Conservation (phyloP, 768 basidiomycete species). For the Russula griseocarnosa region DNA sequence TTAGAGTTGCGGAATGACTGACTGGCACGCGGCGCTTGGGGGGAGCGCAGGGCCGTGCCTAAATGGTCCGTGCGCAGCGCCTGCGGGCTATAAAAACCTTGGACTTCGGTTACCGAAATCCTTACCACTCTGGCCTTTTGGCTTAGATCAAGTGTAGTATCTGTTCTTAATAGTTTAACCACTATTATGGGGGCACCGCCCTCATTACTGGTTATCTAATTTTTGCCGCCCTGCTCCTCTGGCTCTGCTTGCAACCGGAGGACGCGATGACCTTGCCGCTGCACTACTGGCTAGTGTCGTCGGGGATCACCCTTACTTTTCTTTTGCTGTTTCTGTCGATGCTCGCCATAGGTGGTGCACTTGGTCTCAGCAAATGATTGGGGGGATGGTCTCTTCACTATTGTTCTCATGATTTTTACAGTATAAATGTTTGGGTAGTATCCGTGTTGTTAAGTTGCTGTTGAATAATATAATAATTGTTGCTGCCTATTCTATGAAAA, state of each 20-base stretch:
- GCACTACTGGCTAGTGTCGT: slow-evolving; percentile 29
- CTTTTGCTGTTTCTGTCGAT: slow-evolving; percentile 22
- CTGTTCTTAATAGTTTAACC: slow-evolving; percentile 85
- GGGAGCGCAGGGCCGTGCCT: background rate
- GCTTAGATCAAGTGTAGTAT: slow-evolving; percentile 98
- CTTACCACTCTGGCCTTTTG: slow-evolving; percentile 91
- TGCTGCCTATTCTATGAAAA: no score
- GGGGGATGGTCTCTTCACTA: background rate
- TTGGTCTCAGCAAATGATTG: slow-evolving; percentile 20
- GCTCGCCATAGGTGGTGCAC: background rate
- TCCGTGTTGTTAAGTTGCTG: no score
- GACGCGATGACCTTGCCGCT: slow-evolving; percentile 28
- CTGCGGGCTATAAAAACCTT: slow-evolving; percentile 8
- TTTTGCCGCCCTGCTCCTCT: slow-evolving; percentile 33
- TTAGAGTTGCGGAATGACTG: no score
- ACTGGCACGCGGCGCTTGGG: background rate
- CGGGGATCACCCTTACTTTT: slow-evolving; percentile 24
- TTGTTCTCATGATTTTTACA: background rate
- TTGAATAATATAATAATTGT: no score
- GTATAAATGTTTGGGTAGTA: no score
- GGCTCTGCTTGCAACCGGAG: slow-evolving; percentile 30
- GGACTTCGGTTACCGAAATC: slow-evolving; percentile 14
- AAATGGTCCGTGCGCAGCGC: slow-evolving; percentile 26
- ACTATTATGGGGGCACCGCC: slow-evolving; percentile 37
- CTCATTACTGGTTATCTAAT: slow-evolving; percentile 36